These are phyloP conservation scores for Arctium minus DNA, from an alignment of 129 eudicot species.

Conservation along the genomic window DNA sequence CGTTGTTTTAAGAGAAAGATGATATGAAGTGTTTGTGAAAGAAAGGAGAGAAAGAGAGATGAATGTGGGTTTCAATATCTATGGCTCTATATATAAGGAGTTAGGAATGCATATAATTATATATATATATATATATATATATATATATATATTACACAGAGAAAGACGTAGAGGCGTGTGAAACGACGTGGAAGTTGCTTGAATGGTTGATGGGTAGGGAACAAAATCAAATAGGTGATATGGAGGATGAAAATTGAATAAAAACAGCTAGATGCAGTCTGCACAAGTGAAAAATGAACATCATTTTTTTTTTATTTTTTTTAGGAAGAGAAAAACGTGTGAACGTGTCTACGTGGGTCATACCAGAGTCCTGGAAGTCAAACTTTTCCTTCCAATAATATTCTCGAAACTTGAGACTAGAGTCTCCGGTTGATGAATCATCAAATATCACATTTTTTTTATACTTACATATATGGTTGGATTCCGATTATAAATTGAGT, in stretches of 20 bases:
- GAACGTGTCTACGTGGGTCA: neutral
- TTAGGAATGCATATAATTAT: neutral
- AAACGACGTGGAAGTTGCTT: slow-evolving; percentile 20
- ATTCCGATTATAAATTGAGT: too few species aligned
- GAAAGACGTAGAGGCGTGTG: neutral
- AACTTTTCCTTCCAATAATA: slow-evolving; percentile 7
- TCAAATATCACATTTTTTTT: too few species aligned
- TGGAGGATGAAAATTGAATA: neutral
- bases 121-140: neutral
- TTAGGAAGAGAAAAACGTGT: slow-evolving; percentile 19
- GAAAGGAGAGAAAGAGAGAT: neutral
- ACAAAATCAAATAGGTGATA: neutral
- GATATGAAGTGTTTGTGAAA: neutral
- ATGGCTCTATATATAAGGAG: slow-evolving; percentile 1
- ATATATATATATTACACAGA: neutral
- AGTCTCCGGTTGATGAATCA: too few species aligned
- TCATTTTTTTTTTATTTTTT: neutral
- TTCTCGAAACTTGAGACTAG: neutral
- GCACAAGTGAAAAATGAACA: neutral
- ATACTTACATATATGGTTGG: too few species aligned
- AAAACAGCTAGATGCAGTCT: neutral
- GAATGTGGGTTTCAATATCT: slow-evolving; percentile 7
- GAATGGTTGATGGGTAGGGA: slow-evolving; percentile 3
- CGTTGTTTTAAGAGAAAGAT: neutral
- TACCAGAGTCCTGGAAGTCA: slow-evolving; percentile 1